Evolutionary conservation across 2,329 filamentous ascomycete species (phyloP).

Genomic region (Ascochyta koolunga): DNA sequence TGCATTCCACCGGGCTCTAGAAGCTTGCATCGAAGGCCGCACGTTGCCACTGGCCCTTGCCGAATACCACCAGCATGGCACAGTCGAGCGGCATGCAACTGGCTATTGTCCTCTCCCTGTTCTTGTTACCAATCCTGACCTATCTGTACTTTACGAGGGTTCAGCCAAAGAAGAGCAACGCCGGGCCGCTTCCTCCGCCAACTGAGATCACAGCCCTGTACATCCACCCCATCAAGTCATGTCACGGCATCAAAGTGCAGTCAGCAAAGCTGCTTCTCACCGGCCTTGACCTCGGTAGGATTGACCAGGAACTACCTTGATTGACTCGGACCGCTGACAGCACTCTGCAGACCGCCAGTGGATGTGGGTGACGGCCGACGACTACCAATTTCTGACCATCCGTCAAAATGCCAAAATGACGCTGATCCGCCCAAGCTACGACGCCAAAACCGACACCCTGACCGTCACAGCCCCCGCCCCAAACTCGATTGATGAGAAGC

Average conservation of each 20-base stretch:
- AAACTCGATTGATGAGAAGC: slow-evolving; percentile 34
- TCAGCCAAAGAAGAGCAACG: slow-evolving; percentile 17
- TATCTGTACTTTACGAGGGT: slow-evolving; percentile 34
- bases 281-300: slow-evolving; percentile 60
- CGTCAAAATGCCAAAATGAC: slow-evolving; percentile 67
- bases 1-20: slow-evolving; percentile 11
- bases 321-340: slow-evolving; percentile 6
- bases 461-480: slow-evolving; percentile 56
- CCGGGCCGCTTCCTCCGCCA: slow-evolving; percentile 41
- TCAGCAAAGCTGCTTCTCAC: slow-evolving; percentile 59
- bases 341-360: slow-evolving; percentile 60
- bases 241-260: slow-evolving; percentile 64
- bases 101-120: slow-evolving; percentile 32
- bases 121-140: slow-evolving; percentile 40
- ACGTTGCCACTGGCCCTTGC: slow-evolving; percentile 1
- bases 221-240: slow-evolving; percentile 71
- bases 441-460: slow-evolving; percentile 54
- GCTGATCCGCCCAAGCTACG: slow-evolving; percentile 62
- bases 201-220: slow-evolving; percentile 57
- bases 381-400: slow-evolving; percentile 66
- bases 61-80: slow-evolving; percentile 26
- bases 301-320: no score
- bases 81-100: slow-evolving; percentile 29
- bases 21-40: slow-evolving; percentile 1
- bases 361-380: slow-evolving; percentile 67